Conservation (phyloP, 441 rosid genomes). For the Flueggea neowawraea region DNA sequence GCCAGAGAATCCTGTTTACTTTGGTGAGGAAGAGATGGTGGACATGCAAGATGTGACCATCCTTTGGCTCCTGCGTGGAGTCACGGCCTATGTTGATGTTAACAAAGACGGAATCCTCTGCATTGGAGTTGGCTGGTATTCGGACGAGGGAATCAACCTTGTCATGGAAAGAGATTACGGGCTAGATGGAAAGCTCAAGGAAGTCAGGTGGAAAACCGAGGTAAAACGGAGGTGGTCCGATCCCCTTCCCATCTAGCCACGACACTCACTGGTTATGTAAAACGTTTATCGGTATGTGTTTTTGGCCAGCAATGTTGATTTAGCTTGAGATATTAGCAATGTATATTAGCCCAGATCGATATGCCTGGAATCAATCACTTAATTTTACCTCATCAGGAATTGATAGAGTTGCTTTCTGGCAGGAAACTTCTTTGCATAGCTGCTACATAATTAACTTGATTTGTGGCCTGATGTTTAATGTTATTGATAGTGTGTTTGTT, state of each 20-base stretch:
- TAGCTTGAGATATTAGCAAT: too few relatives aligned
- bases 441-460: too few relatives aligned
- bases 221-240: constrained; percentile 74
- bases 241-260: constrained; percentile 21
- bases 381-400: too few relatives aligned
- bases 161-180: constrained; percentile 95
- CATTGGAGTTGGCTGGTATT: constrained; percentile 89
- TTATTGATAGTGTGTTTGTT: too few relatives aligned
- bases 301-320: too few relatives aligned
- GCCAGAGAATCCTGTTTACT: constrained; percentile 58
- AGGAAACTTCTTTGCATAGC: too few relatives aligned
- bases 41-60: constrained; percentile 73
- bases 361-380: too few relatives aligned
- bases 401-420: too few relatives aligned
- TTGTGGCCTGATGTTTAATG: too few relatives aligned
- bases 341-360: too few relatives aligned
- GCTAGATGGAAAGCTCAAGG: constrained; percentile 69
- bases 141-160: constrained; percentile 83
- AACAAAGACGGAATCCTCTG: constrained; percentile 69
- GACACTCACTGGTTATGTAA: too few relatives aligned
- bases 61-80: constrained; percentile 88
- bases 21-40: constrained; percentile 76
- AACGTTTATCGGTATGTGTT: too few relatives aligned
- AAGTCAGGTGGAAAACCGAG: constrained; percentile 75
- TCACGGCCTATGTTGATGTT: constrained; percentile 68